Base-by-base conservation (phyloP, 257 asterid genomes). In the Primulina huaijiensis region DNA sequence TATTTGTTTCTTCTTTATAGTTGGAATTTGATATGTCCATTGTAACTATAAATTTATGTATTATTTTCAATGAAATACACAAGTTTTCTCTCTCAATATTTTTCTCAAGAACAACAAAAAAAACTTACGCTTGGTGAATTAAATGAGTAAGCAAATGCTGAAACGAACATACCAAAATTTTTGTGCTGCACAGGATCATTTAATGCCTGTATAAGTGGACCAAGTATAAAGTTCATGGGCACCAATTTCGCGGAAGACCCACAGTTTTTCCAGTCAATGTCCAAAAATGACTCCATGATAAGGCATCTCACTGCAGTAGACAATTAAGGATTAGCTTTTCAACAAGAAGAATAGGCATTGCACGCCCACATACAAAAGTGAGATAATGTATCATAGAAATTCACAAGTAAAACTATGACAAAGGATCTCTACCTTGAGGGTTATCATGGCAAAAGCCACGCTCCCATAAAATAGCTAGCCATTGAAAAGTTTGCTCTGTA, bases 181-280 rank as follows among this genome's bases (percentile, higher is more conserved):
- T 69, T 84, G 82, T 92, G 96, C 83, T 90, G 96, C 81, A 88
- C 97, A 62, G 97, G 95, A 84, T 92, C 98, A 77, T 92, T 88
- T 82, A 92, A 77, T 74, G 90, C 98, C 71, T 68, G 85, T 74
- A 88, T 73, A 52, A 92, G 85, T 72, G 98, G 91, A 68, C 96
- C 95, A 68, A 89, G 86, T 77, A 92, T 75, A 77, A 92, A 92
- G 74, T 77, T 81, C 74, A 74, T 81, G 8, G 96, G 90, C 81
- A 90, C 85, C 58, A 85, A 81, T 67, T 76, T 81, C 59, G 83
- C 79, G 68, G 67, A 80, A 76, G 77, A 77, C 73, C 84, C 85
- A 63, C 79, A 84, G 64, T 84, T 79, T 59, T 81, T 76, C 98
- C 96, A 92, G 65, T 82, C 79, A 31, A 83, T 77, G 40, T 80